Base-by-base conservation (phyloP, 306 rosid genomes). In the Aeschynomene evenia region DNA sequence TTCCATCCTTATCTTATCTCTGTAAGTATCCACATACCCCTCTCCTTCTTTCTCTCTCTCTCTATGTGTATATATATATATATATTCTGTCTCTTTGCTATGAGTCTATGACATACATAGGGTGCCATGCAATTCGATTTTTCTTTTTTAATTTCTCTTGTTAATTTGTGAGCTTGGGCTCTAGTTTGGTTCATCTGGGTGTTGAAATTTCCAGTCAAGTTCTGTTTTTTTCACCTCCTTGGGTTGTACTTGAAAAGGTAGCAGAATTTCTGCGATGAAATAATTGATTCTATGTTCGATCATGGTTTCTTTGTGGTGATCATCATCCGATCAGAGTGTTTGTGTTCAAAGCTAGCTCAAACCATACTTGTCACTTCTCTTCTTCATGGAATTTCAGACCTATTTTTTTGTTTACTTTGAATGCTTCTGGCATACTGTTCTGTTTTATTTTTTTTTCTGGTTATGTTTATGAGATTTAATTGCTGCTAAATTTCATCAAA, bases 1-100 rank as follows among this genome's bases (percentile, higher is more conserved):
- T 61, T 15, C 63, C 14, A 1, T 26, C 2, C 39, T 28, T 58
- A 29, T 45, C 21, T 28, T 58, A 29, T 45, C 51, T 60, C 11
- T 61, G 77, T 72, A 51, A 72, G 71, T 72, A 37, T 39, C 45
- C 19, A 16, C 23, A 13, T 8, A 12, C 58, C 9, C 5, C 28
- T 6, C 23, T n/a, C 9, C 21, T 31, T 7, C 14, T 31, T 22
- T 60, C 26, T 46, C 15, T 22, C 16, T 33, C 36, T 21, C 29
- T 52, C 58, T 20, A 13, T 66, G 15, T 61, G 21, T 60, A 1
- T 28, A 43, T 20, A 13, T 66, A 15, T 61, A 21, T 60, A 1
- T 28, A 43, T 13, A 6, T 64, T 21, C 14, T 72, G 33, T 1
- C 23, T 2, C 67, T 69, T 2, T 40, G 49, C 4, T 13, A 36